A percentile compares a stretch with the other conserved stretches of the same genome.
Evolutionary conservation across 441 rosid genomes (phyloP).

Genomic region (Bocquillonia castaneifolia): DNA sequence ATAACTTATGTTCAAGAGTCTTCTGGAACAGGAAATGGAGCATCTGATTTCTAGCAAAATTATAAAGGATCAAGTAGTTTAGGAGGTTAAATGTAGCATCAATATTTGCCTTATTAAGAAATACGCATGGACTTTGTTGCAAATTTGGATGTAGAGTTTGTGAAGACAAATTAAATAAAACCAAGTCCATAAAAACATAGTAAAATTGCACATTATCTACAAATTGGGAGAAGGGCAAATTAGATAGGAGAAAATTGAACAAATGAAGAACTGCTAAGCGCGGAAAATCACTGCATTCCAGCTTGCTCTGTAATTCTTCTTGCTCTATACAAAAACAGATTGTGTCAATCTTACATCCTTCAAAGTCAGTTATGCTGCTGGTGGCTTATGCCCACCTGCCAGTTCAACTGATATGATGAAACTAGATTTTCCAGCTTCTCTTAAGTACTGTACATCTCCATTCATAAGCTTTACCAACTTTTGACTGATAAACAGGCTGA

Average conservation of each 20-base stretch:
- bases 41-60: not conserved
- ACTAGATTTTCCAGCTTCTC: conserved; percentile 74
- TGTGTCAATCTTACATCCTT: not conserved
- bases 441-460: conserved; percentile 86
- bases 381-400: conserved; percentile 50
- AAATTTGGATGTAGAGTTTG: not conserved
- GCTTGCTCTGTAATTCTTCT: not conserved
- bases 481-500: conserved; percentile 68
- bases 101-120: not conserved
- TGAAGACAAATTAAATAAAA: not conserved
- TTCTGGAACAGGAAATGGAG: too few species aligned
- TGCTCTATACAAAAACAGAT: not conserved
- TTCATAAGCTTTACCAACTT: conserved; percentile 80
- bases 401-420: conserved; percentile 72
- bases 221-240: conserved; percentile 1
- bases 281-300: not conserved
- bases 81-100: too few species aligned
- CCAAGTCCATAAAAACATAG: not conserved
- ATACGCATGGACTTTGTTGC: not conserved
- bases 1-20: too few species aligned
- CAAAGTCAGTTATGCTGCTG: conserved; percentile 11
- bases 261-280: not conserved
- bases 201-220: conserved; percentile 11
- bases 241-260: not conserved
- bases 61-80: not conserved